Base-by-base conservation (phyloP, 352 stramenopile species). In the Detonula confervacea region DNA sequence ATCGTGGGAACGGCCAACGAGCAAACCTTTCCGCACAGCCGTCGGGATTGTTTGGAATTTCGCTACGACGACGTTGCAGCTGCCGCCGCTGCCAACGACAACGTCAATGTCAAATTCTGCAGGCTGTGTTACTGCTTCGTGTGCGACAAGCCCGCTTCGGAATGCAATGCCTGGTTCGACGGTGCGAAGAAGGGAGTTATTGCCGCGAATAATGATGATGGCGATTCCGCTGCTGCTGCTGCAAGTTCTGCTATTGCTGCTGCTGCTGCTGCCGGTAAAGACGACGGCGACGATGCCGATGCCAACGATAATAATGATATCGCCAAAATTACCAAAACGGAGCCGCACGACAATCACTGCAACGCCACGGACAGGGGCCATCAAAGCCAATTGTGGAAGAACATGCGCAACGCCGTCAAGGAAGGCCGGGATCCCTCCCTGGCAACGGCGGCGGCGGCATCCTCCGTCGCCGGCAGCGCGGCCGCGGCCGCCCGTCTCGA, bases 71-170 rank as follows among this genome's bases (percentile, higher is more conserved):
- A n/a, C 14, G 8, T 42, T 14, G 35, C 27, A 16, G 62, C 24
- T 20, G 3, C 20, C 4, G 25, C 1, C 1, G 16, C 1, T 14
- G 49, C 12, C 8, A 55, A 18, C 2, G 35, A 57, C 14, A 29
- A 46, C 1, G 30, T 63, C 22, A 84, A 84, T 64, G 63, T 57
- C n/a, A 61, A 59, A 5, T 78, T 69, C 29, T 84, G 77, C 39
- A 54, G 30, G 11, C 42, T 84, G 18, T 84, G 77, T 25, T 84
- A 84, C 49, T 84, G 77, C 60, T 81, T 65, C 54, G 64, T 84
- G 14, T 84, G 77, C 33, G 77, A 84, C 27, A 59, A 63, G 24
- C 69, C 72, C 0, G 77, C 77, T 5, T 63, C 33, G 12, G 70
- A 81, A 47, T 84, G 77, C 54, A 18, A 18, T 2, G 44, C 70